These are phyloP conservation scores for Metschnikowia gruessii DNA, from an alignment of 805 yeast genomes.

Conservation along the genomic window DNA sequence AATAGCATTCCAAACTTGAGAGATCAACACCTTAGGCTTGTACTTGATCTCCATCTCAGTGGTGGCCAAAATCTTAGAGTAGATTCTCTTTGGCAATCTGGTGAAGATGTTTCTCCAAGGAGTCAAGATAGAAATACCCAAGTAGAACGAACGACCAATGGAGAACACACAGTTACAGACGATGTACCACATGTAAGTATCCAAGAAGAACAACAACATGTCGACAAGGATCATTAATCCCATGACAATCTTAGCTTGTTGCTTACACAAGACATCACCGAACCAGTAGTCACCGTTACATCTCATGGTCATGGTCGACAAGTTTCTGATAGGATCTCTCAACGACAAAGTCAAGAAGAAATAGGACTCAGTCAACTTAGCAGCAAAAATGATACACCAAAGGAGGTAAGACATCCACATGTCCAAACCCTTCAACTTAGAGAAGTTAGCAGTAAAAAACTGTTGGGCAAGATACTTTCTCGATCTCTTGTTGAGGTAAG, in stretches of 20 bases:
- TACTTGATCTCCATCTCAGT: slow-evolving; percentile 99
- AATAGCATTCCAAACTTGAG: slow-evolving; percentile 99
- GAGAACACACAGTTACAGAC: slow-evolving; percentile 92
- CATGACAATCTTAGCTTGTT: slow-evolving; percentile 84
- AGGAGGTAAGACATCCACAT: slow-evolving; percentile 94
- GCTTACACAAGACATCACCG: slow-evolving; percentile 67
- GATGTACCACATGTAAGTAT: slow-evolving; percentile 99
- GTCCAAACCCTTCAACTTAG: slow-evolving; percentile 78
- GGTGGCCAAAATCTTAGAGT: slow-evolving; percentile 95
- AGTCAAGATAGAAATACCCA: slow-evolving; percentile 97
- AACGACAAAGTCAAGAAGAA: slow-evolving; percentile 71
- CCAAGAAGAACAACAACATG: slow-evolving; percentile 93
- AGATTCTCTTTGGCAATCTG: slow-evolving; percentile 97
- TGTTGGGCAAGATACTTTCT: slow-evolving; percentile 91
- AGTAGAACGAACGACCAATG: slow-evolving; percentile 95
- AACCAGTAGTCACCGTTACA: slow-evolving; percentile 96
- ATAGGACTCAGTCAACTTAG: slow-evolving; percentile 80
- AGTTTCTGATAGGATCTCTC: slow-evolving; percentile 87
- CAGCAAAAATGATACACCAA: slow-evolving; percentile 87
- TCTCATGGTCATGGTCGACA: slow-evolving; percentile 84
- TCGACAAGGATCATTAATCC: slow-evolving; percentile 94
- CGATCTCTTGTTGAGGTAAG: slow-evolving; percentile 81
- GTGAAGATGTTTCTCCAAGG: slow-evolving; percentile 99
- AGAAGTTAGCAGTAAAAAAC: slow-evolving; percentile 91
- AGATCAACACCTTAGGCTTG: slow-evolving; percentile 95